Base-by-base conservation (phyloP, 768 basidiomycete species). In the Rhizopogon vinicolor region DNA sequence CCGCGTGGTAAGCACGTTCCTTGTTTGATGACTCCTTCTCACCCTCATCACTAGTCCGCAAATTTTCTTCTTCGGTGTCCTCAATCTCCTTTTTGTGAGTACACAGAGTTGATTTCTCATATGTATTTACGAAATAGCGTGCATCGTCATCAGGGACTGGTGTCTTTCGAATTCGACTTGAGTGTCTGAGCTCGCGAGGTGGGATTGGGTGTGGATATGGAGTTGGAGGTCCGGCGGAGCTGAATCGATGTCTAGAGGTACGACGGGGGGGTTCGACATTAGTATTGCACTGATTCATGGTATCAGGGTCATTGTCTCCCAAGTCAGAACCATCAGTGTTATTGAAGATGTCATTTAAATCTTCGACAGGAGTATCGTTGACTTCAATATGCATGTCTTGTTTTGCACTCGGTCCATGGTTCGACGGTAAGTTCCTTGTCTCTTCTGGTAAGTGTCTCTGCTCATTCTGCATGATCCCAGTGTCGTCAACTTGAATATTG, bases 141-240 rank as follows among this genome's bases (percentile, higher is more conserved):
- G 33, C 9, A 28, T 54, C 31, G 4, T 54, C 35, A 3, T 54
- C 53, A 19, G 22, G 44, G 5, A 39, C 29, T 19, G 53, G 43
- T 18, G 12, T 9, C n/a, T 46, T 54, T 40, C 7, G 3, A 7
- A 7, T 25, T 7, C 16, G 37, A 3, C 2, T 28, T 5, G 40
- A 55, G 13, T 28, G 9, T 4, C 22, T 4, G 2, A 51, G 18
- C 16, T 37, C 19, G 6, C 14, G 12, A 14, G 40, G 14, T 10
- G 54, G 48, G 31, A 55, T 25, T 7, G 49, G 54, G n/a, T 8
- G 37, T 13, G 40, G 54, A 10, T 55, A 55, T 3, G 54, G 48
- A 3, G 4, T 16, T 16, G 40, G 40, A 12, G 28, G 51, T 10
- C 41, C 16, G 5, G 2, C 25, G 7, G 22, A 3, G 22, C 7